Percentiles rank a stretch among this genome's conserved stretches.
Conservation (phyloP, 257 asterid genomes). For the Solanum bukasovii region DNA sequence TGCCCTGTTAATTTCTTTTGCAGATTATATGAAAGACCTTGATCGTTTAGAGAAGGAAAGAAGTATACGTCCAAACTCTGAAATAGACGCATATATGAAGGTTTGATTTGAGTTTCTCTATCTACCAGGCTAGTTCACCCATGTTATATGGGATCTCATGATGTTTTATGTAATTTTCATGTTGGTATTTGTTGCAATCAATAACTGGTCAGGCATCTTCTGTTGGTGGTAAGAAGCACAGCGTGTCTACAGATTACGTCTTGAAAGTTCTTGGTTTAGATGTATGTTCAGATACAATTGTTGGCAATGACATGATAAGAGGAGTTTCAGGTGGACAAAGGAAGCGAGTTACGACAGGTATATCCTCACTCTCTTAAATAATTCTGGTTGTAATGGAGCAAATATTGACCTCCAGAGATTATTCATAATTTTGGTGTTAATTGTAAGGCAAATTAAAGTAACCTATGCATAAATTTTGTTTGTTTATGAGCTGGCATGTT, state of each 20-base stretch:
- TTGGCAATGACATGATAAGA: constrained; percentile 82
- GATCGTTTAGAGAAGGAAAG: constrained; percentile 56
- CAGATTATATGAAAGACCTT: constrained; percentile 65
- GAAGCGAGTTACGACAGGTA: constrained; percentile 82
- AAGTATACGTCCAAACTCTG: constrained; percentile 61
- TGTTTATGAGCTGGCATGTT: neutral
- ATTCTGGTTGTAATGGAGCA: neutral
- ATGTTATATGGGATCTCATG: neutral
- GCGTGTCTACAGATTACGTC: constrained; percentile 67
- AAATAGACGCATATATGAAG: constrained; percentile 90
- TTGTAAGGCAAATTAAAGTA: neutral
- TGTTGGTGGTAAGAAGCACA: constrained; percentile 61
- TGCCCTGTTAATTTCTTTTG: neutral
- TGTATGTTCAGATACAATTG: constrained; percentile 67
- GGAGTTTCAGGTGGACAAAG: constrained; percentile 91
- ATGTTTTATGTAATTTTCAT: neutral
- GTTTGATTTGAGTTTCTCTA: constrained; percentile 14
- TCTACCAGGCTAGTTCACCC: neutral
- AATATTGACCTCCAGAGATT: neutral
- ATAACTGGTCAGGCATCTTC: constrained; percentile 51
- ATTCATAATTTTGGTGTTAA: neutral
- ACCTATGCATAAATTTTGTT: neutral
- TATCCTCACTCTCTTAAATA: neutral
- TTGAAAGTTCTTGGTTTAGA: constrained; percentile 90
- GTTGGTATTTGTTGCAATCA: neutral